phyloP scores from a whole-genome alignment of 306 rosid species.

The Trichosanthes truncata region DNA sequence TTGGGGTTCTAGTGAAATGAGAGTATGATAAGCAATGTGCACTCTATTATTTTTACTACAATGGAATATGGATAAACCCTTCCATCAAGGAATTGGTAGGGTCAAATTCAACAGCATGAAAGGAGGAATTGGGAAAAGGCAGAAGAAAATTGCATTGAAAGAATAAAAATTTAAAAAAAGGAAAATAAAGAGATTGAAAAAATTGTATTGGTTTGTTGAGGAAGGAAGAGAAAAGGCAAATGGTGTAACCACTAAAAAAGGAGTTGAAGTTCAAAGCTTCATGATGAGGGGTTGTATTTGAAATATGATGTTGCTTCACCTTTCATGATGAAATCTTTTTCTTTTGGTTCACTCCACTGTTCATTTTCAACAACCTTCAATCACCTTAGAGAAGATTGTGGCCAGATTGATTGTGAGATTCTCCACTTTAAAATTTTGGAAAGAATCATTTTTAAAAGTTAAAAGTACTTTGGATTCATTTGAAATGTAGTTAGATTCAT shows the following conservation, averaged over 20 bases:
- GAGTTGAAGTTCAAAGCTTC: conserved; percentile 23
- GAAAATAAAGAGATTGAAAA: conserved; percentile 9
- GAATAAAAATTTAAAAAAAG: background rate
- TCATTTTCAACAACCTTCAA: conserved; percentile 4
- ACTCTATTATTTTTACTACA: background rate
- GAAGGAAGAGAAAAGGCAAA: conserved; percentile 10
- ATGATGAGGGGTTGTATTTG: conserved; percentile 21
- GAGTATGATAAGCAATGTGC: conserved; percentile 7
- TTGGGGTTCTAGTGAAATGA: background rate
- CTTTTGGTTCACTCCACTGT: conserved; percentile 25
- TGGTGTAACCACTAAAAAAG: conserved; percentile 11
- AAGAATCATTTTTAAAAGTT: background rate
- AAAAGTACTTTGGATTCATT: background rate
- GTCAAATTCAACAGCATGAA: conserved; percentile 27
- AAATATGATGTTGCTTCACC: conserved; percentile 33
- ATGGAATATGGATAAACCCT: conserved; percentile 23
- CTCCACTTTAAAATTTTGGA: background rate
- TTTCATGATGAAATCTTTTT: conserved; percentile 15
- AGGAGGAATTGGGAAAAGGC: background rate
- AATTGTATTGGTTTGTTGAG: background rate
- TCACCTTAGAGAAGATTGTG: background rate
- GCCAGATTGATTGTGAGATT: background rate
- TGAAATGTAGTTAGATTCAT: background rate
- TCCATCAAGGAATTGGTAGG: conserved; percentile 45
- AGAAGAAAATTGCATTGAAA: background rate